Conservation (phyloP, 78 protist genomes). For the Dictyostelium capitatum region DNA sequence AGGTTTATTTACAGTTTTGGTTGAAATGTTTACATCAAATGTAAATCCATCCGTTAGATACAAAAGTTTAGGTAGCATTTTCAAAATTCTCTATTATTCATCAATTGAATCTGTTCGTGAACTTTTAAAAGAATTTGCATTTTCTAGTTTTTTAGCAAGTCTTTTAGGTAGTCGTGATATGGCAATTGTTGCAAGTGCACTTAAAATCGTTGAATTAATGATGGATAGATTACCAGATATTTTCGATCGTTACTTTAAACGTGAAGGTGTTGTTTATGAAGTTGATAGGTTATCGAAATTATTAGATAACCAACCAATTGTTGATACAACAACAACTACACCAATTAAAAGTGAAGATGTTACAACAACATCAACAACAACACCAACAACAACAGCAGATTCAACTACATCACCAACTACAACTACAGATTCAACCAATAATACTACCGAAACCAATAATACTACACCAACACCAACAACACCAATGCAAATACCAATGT, state of each 20-base stretch:
- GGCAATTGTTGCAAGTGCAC: conserved; percentile 74
- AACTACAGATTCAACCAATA: neutral
- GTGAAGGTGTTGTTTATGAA: conserved; percentile 83
- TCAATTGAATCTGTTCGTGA: conserved; percentile 36
- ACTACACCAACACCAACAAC: neutral
- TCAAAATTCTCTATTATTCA: conserved; percentile 70
- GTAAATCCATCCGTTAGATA: conserved; percentile 80
- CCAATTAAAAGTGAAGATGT: neutral
- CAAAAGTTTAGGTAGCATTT: conserved; percentile 65
- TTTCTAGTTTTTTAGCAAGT: conserved; percentile 79
- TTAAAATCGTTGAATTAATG: conserved; percentile 70
- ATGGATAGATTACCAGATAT: conserved; percentile 76
- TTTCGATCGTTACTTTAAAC: conserved; percentile 67
- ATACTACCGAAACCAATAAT: neutral
- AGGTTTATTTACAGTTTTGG: conserved; percentile 48
- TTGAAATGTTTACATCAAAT: conserved; percentile 77
- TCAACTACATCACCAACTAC: conserved; percentile 1
- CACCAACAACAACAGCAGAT: neutral
- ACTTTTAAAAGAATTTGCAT: conserved; percentile 63
- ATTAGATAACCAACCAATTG: neutral
- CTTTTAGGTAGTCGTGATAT: conserved; percentile 74
- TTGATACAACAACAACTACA: neutral
- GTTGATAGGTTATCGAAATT: conserved; percentile 72
- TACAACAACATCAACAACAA: neutral
- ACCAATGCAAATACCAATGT: conserved; percentile 54